phyloP scores from a whole-genome alignment of 495 filamentous ascomycete genomes.

The Aspergillus leporis region DNA sequence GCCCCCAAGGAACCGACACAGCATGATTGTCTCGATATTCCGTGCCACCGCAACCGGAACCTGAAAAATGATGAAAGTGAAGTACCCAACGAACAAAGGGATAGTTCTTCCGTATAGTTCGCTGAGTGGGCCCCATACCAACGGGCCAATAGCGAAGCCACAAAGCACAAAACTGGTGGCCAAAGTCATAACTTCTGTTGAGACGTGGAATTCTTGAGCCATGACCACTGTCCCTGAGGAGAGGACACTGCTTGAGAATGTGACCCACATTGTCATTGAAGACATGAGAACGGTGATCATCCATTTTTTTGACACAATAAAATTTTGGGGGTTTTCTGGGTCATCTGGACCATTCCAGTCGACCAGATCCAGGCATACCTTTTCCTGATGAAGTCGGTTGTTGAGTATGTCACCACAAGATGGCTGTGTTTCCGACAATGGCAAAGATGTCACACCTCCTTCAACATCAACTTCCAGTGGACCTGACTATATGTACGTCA shows the following conservation, averaged over 20 bases:
- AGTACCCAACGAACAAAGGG: conserved; percentile 57
- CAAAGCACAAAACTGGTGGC: conserved; percentile 59
- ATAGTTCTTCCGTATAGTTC: conserved; percentile 58
- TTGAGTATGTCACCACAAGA: too few relatives aligned
- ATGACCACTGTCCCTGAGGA: conserved; percentile 52
- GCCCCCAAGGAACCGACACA: conserved; percentile 62
- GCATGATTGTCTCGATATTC: conserved; percentile 58
- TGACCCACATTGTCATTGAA: conserved; percentile 58
- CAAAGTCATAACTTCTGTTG: conserved; percentile 55
- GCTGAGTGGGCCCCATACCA: conserved; percentile 56
- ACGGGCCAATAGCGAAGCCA: conserved; percentile 55
- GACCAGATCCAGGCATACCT: conserved; percentile 39
- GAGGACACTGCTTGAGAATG: conserved; percentile 62
- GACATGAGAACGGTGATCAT: conserved; percentile 62
- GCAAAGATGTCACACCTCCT: too few relatives aligned
- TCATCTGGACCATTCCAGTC: conserved; percentile 56
- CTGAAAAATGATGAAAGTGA: conserved; percentile 59
- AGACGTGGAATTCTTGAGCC: conserved; percentile 51
- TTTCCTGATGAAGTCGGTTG: conserved; percentile 17
- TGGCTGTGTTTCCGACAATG: too few relatives aligned
- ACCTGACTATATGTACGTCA: too few relatives aligned
- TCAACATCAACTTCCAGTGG: too few relatives aligned
- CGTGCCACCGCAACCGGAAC: conserved; percentile 61
- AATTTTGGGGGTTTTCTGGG: conserved; percentile 73
- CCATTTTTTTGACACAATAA: conserved; percentile 63